A percentile compares a stretch with the other conserved stretches of the same genome.
phyloP scores from a whole-genome alignment of 1,139 yeast genomes.

The Suhomyces bokatorum region DNA sequence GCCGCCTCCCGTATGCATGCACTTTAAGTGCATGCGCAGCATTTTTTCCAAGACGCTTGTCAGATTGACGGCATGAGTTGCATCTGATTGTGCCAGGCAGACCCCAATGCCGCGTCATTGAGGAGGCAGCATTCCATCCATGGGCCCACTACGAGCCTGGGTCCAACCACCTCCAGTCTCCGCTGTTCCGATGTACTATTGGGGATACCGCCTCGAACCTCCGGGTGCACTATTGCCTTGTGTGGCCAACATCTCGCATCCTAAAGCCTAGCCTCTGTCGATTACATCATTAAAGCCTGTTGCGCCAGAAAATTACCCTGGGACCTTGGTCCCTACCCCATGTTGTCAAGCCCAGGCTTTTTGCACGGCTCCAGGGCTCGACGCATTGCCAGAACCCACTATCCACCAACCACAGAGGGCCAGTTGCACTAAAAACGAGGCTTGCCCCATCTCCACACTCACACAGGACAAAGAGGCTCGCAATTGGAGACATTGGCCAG shows the following conservation, averaged over 20 bases:
- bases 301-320: neutral
- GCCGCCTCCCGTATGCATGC: constrained; percentile 7
- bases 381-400: neutral
- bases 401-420: neutral
- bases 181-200: neutral
- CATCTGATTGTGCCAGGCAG: neutral
- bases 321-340: neutral
- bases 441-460: constrained; percentile 1
- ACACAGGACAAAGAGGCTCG: neutral
- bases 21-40: constrained; percentile 2
- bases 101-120: neutral
- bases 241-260: neutral
- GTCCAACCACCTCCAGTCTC: too few relatives aligned
- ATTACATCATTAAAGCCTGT: neutral
- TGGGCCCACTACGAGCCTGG: too few relatives aligned
- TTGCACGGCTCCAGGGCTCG: neutral
- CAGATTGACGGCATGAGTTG: neutral
- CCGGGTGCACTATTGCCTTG: neutral
- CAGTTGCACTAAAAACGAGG: neutral
- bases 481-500: constrained; percentile 1
- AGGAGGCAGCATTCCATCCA: neutral
- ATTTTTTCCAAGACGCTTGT: neutral
- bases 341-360: neutral
- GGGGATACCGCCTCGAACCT: neutral
- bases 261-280: neutral